These are phyloP conservation scores for Quercus lobata DNA, from an alignment of 331 rosid species.

Conservation along the genomic window DNA sequence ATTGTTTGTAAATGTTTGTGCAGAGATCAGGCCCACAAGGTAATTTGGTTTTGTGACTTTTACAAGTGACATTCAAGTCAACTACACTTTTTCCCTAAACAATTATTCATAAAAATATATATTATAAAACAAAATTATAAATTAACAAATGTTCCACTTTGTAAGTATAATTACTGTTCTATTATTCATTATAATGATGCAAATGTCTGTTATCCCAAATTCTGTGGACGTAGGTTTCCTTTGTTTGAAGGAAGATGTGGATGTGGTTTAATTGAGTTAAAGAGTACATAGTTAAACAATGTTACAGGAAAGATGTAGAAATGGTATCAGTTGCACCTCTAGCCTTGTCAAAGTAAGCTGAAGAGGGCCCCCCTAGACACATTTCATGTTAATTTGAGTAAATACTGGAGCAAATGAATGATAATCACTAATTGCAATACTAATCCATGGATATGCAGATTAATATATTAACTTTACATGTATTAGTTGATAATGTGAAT, in stretches of 20 bases:
- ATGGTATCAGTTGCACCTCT: background rate
- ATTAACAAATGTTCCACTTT: too few species aligned
- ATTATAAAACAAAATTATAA: too few species aligned
- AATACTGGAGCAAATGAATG: too few species aligned
- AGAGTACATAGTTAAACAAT: background rate
- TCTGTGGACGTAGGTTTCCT: background rate
- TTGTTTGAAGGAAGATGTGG: background rate
- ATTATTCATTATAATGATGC: background rate
- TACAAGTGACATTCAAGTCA: background rate
- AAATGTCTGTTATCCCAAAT: background rate
- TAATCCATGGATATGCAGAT: too few species aligned
- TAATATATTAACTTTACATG: background rate
- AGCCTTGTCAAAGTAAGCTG: too few species aligned
- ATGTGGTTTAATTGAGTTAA: background rate
- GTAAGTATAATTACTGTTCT: background rate
- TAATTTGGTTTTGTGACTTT: background rate
- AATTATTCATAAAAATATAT: too few species aligned
- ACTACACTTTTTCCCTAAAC: background rate
- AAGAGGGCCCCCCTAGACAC: too few species aligned
- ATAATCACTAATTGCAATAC: too few species aligned
- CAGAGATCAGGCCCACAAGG: too few species aligned
- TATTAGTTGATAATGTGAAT: background rate
- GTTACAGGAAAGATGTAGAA: background rate
- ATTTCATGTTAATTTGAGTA: too few species aligned
- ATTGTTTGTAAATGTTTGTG: too few species aligned